phyloP scores from a whole-genome alignment of 2,329 filamentous ascomycete genomes.

The Colletotrichum liaoningense region DNA sequence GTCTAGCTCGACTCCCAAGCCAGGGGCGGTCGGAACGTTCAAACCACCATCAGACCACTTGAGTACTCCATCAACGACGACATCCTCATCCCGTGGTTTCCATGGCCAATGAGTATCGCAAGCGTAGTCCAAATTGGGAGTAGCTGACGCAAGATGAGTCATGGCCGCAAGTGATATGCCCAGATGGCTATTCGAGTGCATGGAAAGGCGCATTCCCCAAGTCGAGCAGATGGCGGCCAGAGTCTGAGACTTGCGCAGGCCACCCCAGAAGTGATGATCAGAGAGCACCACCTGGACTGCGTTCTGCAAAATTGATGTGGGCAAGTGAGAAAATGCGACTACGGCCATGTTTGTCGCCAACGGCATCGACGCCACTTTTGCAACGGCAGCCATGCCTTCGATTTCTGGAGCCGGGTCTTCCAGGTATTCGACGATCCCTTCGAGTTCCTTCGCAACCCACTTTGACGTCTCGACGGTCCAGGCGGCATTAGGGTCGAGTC shows the following conservation, averaged over 20 bases:
- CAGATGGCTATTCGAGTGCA: conserved; percentile 57
- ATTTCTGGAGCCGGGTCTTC: conserved; percentile 54
- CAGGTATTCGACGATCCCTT: conserved; percentile 51
- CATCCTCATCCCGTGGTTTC: conserved; percentile 55
- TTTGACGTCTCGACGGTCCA: conserved; percentile 53
- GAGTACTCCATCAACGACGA: conserved; percentile 49
- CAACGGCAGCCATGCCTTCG: conserved; percentile 56
- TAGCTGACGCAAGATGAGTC: conserved; percentile 55
- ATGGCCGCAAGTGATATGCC: conserved; percentile 56
- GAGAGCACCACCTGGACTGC: conserved; percentile 54
- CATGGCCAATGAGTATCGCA: conserved; percentile 59
- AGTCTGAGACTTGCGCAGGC: conserved; percentile 52
- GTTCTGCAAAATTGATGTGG: conserved; percentile 49
- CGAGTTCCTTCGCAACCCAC: conserved; percentile 51
- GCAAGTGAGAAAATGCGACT: conserved; percentile 53
- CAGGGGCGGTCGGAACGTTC: conserved; percentile 47
- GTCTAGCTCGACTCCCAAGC: conserved; percentile 52
- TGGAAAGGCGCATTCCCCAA: conserved; percentile 53
- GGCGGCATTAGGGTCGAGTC: conserved; percentile 52
- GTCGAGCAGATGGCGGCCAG: conserved; percentile 51
- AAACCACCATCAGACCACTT: conserved; percentile 51
- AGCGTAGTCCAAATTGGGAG: conserved; percentile 54
- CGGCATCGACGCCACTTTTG: conserved; percentile 52
- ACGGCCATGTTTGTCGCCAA: conserved; percentile 57
- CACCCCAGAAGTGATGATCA: conserved; percentile 57